These are phyloP conservation scores for Kitagawia praeruptora DNA, from an alignment of 129 eudicot genomes.

Conservation along the genomic window DNA sequence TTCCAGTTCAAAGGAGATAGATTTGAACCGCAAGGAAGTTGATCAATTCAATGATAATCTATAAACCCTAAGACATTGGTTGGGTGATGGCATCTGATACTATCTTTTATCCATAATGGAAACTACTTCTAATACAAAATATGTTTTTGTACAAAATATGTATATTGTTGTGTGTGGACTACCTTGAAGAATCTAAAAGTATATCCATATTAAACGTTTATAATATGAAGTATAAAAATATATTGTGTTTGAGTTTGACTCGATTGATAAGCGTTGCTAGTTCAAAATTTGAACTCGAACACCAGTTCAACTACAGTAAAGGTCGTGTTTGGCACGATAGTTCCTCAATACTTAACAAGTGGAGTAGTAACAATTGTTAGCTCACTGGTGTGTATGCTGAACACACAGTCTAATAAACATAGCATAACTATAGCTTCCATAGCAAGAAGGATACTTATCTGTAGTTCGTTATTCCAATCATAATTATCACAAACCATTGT, in stretches of 20 bases:
- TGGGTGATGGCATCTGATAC: not conserved
- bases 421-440: not conserved
- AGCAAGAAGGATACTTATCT: not conserved
- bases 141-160: conserved; percentile 19
- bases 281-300: not conserved
- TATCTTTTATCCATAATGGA: conserved; percentile 29
- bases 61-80: conserved; percentile 30
- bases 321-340: not conserved
- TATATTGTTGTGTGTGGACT: conserved; percentile 13
- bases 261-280: not conserved
- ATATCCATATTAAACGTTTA: conserved; percentile 14
- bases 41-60: conserved; percentile 24
- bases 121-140: not conserved
- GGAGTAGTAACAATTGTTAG: not conserved
- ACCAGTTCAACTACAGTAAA: not conserved
- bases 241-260: not conserved
- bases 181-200: conserved; percentile 15
- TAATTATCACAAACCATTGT: not conserved
- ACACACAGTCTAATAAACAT: not conserved
- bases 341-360: not conserved
- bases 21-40: conserved; percentile 48
- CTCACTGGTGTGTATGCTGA: not conserved
- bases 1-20: conserved; percentile 42
- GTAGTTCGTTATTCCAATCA: not conserved
- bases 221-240: not conserved